Conservation (phyloP, 208 protist species). For the Leishmania amazonensis region DNA sequence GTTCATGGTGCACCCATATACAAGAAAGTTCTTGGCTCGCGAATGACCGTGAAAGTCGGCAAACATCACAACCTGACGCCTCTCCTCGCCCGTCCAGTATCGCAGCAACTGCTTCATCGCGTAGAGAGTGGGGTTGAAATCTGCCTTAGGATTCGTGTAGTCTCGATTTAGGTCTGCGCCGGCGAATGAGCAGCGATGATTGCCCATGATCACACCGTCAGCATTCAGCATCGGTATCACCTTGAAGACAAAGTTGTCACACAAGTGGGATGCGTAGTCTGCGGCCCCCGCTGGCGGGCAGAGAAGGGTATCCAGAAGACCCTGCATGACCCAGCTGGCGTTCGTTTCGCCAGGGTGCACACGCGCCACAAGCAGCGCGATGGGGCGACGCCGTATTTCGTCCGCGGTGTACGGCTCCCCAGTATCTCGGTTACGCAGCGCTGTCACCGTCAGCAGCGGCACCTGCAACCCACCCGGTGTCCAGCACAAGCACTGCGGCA, state of each 20-base stretch:
- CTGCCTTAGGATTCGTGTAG: slow-evolving; percentile 75
- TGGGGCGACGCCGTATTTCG: slow-evolving; percentile 60
- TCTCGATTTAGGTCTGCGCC: slow-evolving; percentile 97
- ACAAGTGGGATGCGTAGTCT: slow-evolving; percentile 35
- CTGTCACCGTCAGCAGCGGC: slow-evolving; percentile 93
- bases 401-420: slow-evolving; percentile 33
- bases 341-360: slow-evolving; percentile 98
- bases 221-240: slow-evolving; percentile 98
- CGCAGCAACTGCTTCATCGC: slow-evolving; percentile 77
- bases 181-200: slow-evolving; percentile 95
- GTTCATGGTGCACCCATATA: slow-evolving; percentile 92
- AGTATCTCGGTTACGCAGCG: slow-evolving; percentile 21
- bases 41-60: slow-evolving; percentile 97
- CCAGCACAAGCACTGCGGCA: slow-evolving; percentile 77
- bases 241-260: slow-evolving; percentile 91
- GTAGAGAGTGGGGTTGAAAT: slow-evolving; percentile 85
- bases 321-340: slow-evolving; percentile 96
- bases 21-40: slow-evolving; percentile 93
- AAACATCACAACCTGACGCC: slow-evolving; percentile 85
- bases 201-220: slow-evolving; percentile 98
- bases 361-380: slow-evolving; percentile 92
- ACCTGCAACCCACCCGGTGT: slow-evolving; percentile 86
- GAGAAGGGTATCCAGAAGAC: slow-evolving; percentile 91
- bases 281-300: slow-evolving; percentile 6
- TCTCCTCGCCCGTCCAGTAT: slow-evolving; percentile 66